Percentiles rank a stretch among this genome's conserved stretches.
Evolutionary conservation across 2,329 filamentous ascomycete genomes (phyloP).

Genomic region (Leptographium flavum): DNA sequence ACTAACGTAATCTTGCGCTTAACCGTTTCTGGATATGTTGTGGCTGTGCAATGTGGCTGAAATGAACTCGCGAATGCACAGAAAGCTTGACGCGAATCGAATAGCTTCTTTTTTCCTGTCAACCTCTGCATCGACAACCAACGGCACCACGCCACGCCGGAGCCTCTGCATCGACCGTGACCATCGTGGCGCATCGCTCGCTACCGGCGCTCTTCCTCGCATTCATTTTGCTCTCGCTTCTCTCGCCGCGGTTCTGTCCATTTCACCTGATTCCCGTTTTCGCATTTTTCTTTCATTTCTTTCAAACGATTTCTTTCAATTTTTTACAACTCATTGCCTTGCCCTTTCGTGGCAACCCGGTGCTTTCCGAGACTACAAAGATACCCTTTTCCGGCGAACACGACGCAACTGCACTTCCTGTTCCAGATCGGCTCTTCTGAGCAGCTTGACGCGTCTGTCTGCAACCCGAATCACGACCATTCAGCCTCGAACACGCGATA

Average conservation of each 20-base stretch:
- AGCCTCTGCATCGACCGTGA: neutral
- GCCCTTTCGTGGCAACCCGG: neutral
- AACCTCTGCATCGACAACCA: neutral
- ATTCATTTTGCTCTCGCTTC: neutral
- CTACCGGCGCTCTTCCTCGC: too few relatives aligned
- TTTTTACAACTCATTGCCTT: neutral
- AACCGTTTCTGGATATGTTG: neutral
- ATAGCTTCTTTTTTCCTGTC: constrained; percentile 1
- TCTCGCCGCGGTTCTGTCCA: too few relatives aligned
- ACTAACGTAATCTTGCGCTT: too few relatives aligned
- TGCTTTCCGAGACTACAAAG: neutral
- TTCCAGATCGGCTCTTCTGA: too few relatives aligned
- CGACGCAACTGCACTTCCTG: too few relatives aligned
- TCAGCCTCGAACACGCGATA: too few relatives aligned
- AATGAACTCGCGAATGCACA: neutral
- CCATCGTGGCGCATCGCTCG: too few relatives aligned
- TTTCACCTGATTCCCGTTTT: neutral
- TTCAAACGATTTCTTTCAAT: neutral
- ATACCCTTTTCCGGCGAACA: neutral
- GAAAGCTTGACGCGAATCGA: constrained; percentile 1
- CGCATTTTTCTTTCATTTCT: neutral
- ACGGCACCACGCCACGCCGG: neutral
- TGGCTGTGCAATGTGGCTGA: constrained; percentile 2
- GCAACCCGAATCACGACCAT: too few relatives aligned
- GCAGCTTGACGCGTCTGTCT: too few relatives aligned